Base-by-base conservation (phyloP, 2,329 filamentous ascomycete genomes). In the Ophiostoma pallidulum region DNA sequence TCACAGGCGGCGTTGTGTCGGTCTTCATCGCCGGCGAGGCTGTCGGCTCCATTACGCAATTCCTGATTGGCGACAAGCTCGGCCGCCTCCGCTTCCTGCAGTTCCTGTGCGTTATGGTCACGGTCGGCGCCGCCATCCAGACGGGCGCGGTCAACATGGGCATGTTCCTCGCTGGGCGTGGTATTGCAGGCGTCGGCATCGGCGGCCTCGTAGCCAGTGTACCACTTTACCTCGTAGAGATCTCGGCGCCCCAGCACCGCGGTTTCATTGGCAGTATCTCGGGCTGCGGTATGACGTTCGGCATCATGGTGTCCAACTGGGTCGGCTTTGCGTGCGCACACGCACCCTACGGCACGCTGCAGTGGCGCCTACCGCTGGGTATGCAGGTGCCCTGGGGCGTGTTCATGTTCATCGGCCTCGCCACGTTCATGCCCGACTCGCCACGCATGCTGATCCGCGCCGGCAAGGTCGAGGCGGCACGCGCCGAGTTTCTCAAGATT, bases 1-100 rank as follows among this genome's bases (percentile, higher is more conserved):
- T 78, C 14, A 78, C 74, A 2, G 76, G 76, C 45, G 71, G 73
- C 20, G 70, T 73, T 2, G 74, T 77, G 4, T 66, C 75, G 6
- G 70, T 77, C 3, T 80, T 79, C 54, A 77, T 80, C 50, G 75
- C 75, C 6, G 77, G 77, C 24, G 76, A 80, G 59, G 74, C 74
- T 12, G 60, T 72, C 5, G 76, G 77, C 2, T 73, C 75, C 14
- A 51, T 77, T 8, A 63, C 63, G 1, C 76, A 79, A 55, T 78
- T 71, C 3, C 64, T 69, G 5, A 60, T 78, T 16, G 76, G 68
- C 8, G 76, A 80, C 53, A 67, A 60, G 57, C 67, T 73, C 4
- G 73, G 73, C 9, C 71, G 73, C 9, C 67, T 75, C 37, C 67
- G 70, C 2, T 76, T 77, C 55, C 74, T 75, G 71, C 65, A 72